phyloP scores from a whole-genome alignment of 768 basidiomycete genomes.

The Tricholoma sp. region DNA sequence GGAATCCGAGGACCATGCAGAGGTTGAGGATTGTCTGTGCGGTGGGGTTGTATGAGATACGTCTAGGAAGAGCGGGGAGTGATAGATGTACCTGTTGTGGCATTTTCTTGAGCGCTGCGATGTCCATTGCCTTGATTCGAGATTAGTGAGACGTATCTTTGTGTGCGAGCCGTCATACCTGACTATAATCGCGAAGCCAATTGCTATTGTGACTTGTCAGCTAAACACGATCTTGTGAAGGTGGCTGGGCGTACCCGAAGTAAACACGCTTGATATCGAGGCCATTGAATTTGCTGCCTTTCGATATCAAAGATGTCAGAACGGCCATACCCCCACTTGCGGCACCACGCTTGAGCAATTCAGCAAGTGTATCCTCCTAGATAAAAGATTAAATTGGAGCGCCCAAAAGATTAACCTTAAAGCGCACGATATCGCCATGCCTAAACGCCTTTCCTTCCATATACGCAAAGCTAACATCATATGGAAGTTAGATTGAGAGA shows the following conservation, averaged over 20 bases:
- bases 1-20: conserved; percentile 87
- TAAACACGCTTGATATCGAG: conserved; percentile 84
- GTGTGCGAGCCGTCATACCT: conserved; percentile 30
- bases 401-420: conserved; percentile 1
- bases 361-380: conserved; percentile 67
- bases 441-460: conserved; percentile 83
- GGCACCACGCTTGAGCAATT: conserved; percentile 44
- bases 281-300: conserved; percentile 66
- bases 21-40: conserved; percentile 79
- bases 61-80: neutral
- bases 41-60: neutral
- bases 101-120: conserved; percentile 71
- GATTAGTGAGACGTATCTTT: neutral
- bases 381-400: conserved; percentile 2
- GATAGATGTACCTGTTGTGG: conserved; percentile 49
- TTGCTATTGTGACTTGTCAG: conserved; percentile 39
- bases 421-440: conserved; percentile 81
- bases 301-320: conserved; percentile 51
- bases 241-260: conserved; percentile 51
- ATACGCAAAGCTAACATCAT: conserved; percentile 61
- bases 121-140: conserved; percentile 66
- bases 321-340: conserved; percentile 52
- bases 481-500: neutral
- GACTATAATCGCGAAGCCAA: conserved; percentile 88
- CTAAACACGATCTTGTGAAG: conserved; percentile 1